phyloP scores from a whole-genome alignment of 257 asterid species.

The Lavandula angustifolia region DNA sequence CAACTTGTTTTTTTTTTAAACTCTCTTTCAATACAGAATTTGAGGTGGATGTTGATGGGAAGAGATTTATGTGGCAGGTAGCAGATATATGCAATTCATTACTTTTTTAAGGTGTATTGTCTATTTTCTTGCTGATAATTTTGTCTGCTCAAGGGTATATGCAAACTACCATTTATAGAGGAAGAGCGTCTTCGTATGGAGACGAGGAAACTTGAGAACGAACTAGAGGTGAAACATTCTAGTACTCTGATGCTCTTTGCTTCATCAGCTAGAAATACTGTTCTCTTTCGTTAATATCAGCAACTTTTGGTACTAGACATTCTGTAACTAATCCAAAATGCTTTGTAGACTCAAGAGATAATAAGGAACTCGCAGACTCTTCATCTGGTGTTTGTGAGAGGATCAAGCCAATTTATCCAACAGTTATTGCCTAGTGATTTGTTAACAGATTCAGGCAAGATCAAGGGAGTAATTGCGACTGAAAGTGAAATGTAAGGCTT shows the following conservation, averaged over 20 bases:
- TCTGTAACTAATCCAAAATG: background rate
- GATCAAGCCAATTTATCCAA: background rate
- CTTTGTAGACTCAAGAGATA: constrained; percentile 32
- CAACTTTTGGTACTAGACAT: background rate
- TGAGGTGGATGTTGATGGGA: constrained; percentile 53
- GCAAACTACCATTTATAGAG: constrained; percentile 55
- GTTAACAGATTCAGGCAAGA: constrained; percentile 16
- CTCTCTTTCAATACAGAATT: constrained; percentile 40
- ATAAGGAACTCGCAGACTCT: constrained; percentile 28
- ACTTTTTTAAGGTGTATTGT: background rate
- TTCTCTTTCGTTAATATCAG: background rate
- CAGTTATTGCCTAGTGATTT: background rate
- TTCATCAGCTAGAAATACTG: too few relatives aligned
- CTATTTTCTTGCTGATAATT: background rate
- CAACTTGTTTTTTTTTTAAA: background rate
- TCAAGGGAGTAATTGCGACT: constrained; percentile 23
- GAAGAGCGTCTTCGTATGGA: constrained; percentile 51
- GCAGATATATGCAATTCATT: background rate
- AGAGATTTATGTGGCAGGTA: constrained; percentile 62
- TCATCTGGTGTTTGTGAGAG: constrained; percentile 29
- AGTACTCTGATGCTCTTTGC: too few relatives aligned
- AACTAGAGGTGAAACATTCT: constrained; percentile 50
- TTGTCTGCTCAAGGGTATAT: constrained; percentile 39
- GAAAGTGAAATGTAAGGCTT: constrained; percentile 30
- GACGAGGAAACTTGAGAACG: constrained; percentile 43